Evolutionary conservation across 352 stramenopile genomes (phyloP), one percentile per base, ranked within the genome.

Genomic region (Globisporangium perplexum): DNA sequence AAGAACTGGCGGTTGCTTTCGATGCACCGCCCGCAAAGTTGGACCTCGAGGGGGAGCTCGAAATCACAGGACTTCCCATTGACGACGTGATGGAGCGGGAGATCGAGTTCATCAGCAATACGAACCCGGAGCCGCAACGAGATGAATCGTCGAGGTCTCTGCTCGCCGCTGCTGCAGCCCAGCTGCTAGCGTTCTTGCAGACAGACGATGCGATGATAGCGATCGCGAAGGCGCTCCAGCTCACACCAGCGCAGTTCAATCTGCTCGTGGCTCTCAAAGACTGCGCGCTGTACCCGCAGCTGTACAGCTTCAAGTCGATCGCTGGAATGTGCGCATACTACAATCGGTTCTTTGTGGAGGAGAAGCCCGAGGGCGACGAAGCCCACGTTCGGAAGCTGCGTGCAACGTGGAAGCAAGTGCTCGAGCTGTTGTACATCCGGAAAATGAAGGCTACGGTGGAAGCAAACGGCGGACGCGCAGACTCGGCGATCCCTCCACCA

Each of bases 351-450:
- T 75, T 84, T 18, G 57, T 72, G 28, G 62, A 78, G 39, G 62
- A 80, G 56, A 83, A 47, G 45, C 42, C 24, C 0, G 53, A 52
- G 18, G 38, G 43, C 3, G 62, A 55, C 2, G 66, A 63, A 18
- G 62, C 72, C 23, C 68, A 83, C 43, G 59, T 64, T 8, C 39
- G 63, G 14, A 66, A 68, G 28, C 65, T 88, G 1, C 65, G 66
- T 11, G 36, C 47, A 1, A 59, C 66, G 4, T 92, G 78, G 81
- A 73, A 74, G 31, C 62, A 71, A 44, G 46, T 79, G 18, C 48
- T 88, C 1, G 78, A 92, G 43, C 54, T 92, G 10, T 33, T 84
- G 0, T 87, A 76, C 48, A 84, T 92, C 18, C 68, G 68, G 22
- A 86, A 86, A 53, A 64, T 50, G 24, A 66, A 82, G n/a, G 41